A percentile compares a stretch with the other conserved stretches of the same genome.
These are phyloP conservation scores for Monilinia laxa DNA, from an alignment of 2,329 filamentous ascomycete species.

Conservation along the genomic window DNA sequence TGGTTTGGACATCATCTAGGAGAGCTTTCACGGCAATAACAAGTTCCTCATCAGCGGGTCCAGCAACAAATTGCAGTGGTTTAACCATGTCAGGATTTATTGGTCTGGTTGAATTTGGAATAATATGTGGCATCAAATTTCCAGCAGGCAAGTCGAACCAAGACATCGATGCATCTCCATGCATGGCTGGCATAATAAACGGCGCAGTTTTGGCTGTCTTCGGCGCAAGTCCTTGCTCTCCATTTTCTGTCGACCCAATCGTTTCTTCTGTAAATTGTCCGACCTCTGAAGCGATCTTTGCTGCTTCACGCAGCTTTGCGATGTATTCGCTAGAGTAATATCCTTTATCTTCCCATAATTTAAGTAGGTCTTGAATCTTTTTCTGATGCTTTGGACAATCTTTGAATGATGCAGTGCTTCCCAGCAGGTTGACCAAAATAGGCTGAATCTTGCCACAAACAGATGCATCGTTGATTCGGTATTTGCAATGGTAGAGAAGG, in stretches of 20 bases:
- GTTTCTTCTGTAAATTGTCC: constrained; percentile 36
- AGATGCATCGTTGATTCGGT: constrained; percentile 49
- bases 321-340: constrained; percentile 60
- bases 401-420: constrained; percentile 55
- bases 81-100: constrained; percentile 71
- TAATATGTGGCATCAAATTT: constrained; percentile 76
- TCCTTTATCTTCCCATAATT: constrained; percentile 66
- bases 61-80: constrained; percentile 67
- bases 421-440: constrained; percentile 61
- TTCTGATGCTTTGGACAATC: constrained; percentile 63
- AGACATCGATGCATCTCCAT: constrained; percentile 70
- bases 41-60: constrained; percentile 66
- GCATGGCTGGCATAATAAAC: constrained; percentile 70
- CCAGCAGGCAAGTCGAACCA: constrained; percentile 83
- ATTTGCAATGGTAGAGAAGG: constrained; percentile 67
- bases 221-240: constrained; percentile 42
- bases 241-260: constrained; percentile 21
- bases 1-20: constrained; percentile 65
- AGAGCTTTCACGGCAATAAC: constrained; percentile 68
- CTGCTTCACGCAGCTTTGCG: constrained; percentile 57
- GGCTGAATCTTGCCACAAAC: constrained; percentile 59
- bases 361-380: constrained; percentile 64
- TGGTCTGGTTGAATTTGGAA: constrained; percentile 71
- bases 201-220: constrained; percentile 60
- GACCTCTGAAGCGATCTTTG: constrained; percentile 46